phyloP scores from a whole-genome alignment of 495 filamentous ascomycete genomes.

The Lasiosphaeria ovina region DNA sequence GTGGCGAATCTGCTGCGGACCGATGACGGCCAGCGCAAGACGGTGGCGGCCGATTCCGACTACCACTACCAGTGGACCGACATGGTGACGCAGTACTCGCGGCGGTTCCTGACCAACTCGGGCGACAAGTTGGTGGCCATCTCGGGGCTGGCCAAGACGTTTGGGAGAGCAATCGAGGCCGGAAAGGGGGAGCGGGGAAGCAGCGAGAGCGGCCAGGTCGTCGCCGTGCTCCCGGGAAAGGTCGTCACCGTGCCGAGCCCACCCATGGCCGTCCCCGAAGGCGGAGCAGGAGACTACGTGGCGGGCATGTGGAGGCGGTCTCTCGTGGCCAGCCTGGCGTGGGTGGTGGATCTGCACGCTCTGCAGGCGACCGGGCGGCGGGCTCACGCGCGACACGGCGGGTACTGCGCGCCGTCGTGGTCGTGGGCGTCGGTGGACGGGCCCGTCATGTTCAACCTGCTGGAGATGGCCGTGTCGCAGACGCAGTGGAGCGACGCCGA shows the following conservation, averaged over 20 bases:
- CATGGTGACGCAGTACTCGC: not conserved
- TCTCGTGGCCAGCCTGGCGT: not conserved
- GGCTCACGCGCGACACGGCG: not conserved
- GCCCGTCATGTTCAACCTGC: not conserved
- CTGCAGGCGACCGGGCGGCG: not conserved
- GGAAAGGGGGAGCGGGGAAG: not conserved
- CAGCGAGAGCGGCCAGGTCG: not conserved
- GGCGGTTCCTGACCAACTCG: not conserved
- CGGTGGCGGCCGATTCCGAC: not conserved
- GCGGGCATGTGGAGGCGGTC: not conserved
- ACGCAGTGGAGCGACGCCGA: not conserved
- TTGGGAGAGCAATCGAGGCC: not conserved
- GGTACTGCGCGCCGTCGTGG: not conserved
- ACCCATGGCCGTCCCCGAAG: not conserved
- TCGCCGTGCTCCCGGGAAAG: not conserved
- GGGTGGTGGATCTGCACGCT: not conserved
- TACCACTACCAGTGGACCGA: not conserved
- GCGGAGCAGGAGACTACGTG: not conserved
- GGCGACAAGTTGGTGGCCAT: slow-evolving; percentile 1
- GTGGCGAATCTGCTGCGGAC: not conserved
- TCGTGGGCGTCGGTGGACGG: not conserved
- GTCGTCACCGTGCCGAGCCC: not conserved
- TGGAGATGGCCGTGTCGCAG: not conserved
- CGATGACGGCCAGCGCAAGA: not conserved
- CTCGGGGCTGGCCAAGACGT: not conserved